Conservation (phyloP, 148 eudicot species). For the Mesembryanthemum crystallinum region DNA sequence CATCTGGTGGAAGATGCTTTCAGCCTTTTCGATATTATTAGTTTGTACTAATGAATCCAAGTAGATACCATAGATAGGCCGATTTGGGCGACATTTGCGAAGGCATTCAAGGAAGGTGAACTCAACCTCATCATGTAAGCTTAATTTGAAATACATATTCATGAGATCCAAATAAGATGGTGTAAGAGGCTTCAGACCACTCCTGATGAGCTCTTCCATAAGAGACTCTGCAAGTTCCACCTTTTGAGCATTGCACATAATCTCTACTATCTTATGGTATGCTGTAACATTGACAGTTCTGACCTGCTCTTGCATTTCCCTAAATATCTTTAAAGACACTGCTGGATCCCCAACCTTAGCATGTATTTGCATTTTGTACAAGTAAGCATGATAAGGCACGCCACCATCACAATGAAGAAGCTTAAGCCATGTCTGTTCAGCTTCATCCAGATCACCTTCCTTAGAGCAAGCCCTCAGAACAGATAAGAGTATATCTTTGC, state of each 20-base stretch:
- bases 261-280: slow-evolving; percentile 69
- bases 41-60: slow-evolving; percentile 66
- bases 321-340: slow-evolving; percentile 64
- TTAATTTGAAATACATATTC: slow-evolving; percentile 55
- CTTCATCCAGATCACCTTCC: slow-evolving; percentile 68
- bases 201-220: slow-evolving; percentile 64
- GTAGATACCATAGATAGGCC: slow-evolving; percentile 55
- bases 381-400: slow-evolving; percentile 73
- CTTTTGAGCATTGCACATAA: slow-evolving; percentile 61
- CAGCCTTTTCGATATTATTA: slow-evolving; percentile 62
- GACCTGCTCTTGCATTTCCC: slow-evolving; percentile 49
- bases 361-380: slow-evolving; percentile 74
- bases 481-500: slow-evolving; percentile 68
- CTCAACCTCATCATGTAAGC: slow-evolving; percentile 66
- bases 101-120: slow-evolving; percentile 54
- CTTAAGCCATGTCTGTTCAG: slow-evolving; percentile 66
- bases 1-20: slow-evolving; percentile 74
- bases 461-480: slow-evolving; percentile 82
- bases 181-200: slow-evolving; percentile 62
- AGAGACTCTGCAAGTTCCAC: slow-evolving; percentile 64
- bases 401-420: slow-evolving; percentile 40
- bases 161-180: slow-evolving; percentile 60
- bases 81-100: slow-evolving; percentile 63
- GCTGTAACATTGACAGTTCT: slow-evolving; percentile 45
- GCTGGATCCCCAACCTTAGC: slow-evolving; percentile 51